Evolutionary conservation across 2,329 filamentous ascomycete genomes (phyloP).

Genomic region (Paecilomyces formosus): DNA sequence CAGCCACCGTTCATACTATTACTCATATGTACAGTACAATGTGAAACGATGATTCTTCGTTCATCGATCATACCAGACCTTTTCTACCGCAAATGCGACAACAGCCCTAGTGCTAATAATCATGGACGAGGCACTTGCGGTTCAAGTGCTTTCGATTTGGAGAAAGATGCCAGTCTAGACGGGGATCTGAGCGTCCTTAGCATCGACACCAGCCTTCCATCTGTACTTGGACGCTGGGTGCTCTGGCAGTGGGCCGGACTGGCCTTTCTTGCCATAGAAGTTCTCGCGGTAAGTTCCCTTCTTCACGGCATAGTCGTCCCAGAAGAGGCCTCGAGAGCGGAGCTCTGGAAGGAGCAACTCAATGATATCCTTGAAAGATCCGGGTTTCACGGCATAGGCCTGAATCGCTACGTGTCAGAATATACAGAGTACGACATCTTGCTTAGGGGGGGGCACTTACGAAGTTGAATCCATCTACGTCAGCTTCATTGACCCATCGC

Average conservation of each 20-base stretch:
- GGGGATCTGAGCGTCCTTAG: conserved; percentile 21
- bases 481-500: conserved; percentile 59
- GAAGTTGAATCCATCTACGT: conserved; percentile 70
- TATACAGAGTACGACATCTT: conserved; percentile 1
- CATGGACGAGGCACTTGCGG: too few species aligned
- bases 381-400: conserved; percentile 60
- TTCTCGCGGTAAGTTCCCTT: conserved; percentile 36
- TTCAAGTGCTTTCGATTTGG: background rate
- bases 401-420: conserved; percentile 18
- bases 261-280: conserved; percentile 22
- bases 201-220: conserved; percentile 29
- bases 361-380: conserved; percentile 61
- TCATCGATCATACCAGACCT: too few species aligned
- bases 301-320: conserved; percentile 29
- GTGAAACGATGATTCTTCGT: too few species aligned
- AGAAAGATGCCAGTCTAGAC: background rate
- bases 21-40: too few species aligned
- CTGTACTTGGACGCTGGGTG: conserved; percentile 30
- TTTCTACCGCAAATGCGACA: too few species aligned
- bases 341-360: conserved; percentile 60
- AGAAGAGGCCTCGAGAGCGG: conserved; percentile 43
- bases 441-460: conserved; percentile 34
- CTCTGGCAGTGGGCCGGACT: conserved; percentile 24
- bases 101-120: too few species aligned
- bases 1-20: too few species aligned